These are phyloP conservation scores for Cercospora berteroae DNA, from an alignment of 2,329 filamentous ascomycete genomes.

Conservation along the genomic window DNA sequence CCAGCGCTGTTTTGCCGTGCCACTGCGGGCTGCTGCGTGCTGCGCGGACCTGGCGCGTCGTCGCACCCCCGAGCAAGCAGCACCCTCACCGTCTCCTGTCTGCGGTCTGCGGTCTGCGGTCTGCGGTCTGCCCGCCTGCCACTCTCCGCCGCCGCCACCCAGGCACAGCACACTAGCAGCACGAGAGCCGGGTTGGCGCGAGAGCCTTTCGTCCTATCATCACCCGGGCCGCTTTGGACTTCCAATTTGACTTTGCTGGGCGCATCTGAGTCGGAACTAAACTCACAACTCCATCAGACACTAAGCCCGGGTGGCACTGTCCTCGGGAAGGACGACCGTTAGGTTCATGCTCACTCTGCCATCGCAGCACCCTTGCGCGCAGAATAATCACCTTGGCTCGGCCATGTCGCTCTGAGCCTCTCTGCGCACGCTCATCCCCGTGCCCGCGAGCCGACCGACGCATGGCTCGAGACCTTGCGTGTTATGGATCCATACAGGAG, in stretches of 20 bases:
- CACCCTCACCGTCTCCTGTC: not conserved
- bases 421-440: constrained; percentile 26
- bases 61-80: not conserved
- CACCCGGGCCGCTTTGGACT: not conserved
- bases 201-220: not conserved
- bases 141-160: not conserved
- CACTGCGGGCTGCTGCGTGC: not conserved
- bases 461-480: constrained; percentile 19
- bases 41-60: not conserved
- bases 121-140: not conserved
- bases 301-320: constrained; percentile 6
- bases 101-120: not conserved
- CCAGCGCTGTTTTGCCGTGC: constrained; percentile 2
- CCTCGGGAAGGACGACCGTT: constrained; percentile 11
- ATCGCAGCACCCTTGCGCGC: constrained; percentile 11
- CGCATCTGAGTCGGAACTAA: not conserved
- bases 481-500: constrained; percentile 28
- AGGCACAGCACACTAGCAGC: constrained; percentile 6
- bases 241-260: not conserved
- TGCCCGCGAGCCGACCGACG: constrained; percentile 26
- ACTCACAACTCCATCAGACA: not conserved
- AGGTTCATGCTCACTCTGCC: constrained; percentile 11
- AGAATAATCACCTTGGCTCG: constrained; percentile 8
- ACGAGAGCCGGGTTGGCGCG: constrained; percentile 2
- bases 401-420: constrained; percentile 12